A percentile compares a stretch with the other conserved stretches of the same genome.
Evolutionary conservation across 2,329 filamentous ascomycete genomes (phyloP).

Genomic region (Clathrospora elynae): DNA sequence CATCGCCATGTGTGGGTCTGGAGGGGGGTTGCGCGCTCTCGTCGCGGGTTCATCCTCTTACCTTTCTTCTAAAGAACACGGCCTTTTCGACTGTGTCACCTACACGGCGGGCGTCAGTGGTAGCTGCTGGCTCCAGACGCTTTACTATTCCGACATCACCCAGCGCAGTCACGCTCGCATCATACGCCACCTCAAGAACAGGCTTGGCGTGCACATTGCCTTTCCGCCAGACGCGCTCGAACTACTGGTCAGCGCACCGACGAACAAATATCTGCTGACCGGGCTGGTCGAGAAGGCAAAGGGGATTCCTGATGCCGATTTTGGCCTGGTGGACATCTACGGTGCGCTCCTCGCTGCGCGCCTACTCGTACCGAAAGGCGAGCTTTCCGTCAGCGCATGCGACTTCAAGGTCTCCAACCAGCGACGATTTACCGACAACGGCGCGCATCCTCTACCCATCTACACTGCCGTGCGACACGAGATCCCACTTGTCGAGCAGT

Average conservation of each 20-base stretch:
- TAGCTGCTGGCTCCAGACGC: slow-evolving; percentile 89
- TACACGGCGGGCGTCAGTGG: slow-evolving; percentile 96
- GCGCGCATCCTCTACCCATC: slow-evolving; percentile 85
- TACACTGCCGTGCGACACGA: slow-evolving; percentile 96
- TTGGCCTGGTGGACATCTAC: slow-evolving; percentile 93
- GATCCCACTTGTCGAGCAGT: slow-evolving; percentile 70
- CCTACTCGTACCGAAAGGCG: slow-evolving; percentile 83
- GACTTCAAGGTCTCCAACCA: slow-evolving; percentile 95
- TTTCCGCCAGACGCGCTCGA: slow-evolving; percentile 85
- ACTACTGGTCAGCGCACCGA: slow-evolving; percentile 83
- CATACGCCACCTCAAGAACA: slow-evolving; percentile 82
- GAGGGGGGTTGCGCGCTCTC: slow-evolving; percentile 85
- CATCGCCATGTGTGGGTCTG: slow-evolving; percentile 93
- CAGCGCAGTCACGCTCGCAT: slow-evolving; percentile 69
- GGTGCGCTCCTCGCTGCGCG: slow-evolving; percentile 83
- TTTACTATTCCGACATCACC: slow-evolving; percentile 82
- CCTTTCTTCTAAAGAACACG: slow-evolving; percentile 80
- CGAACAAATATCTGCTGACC: slow-evolving; percentile 87
- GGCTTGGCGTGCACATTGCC: slow-evolving; percentile 86
- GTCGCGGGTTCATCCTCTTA: slow-evolving; percentile 90
- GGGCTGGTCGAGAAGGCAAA: slow-evolving; percentile 91
- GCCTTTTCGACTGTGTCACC: slow-evolving; percentile 89
- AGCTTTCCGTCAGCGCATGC: slow-evolving; percentile 72
- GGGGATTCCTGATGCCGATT: slow-evolving; percentile 77
- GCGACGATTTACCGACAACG: slow-evolving; percentile 72